Conservation (phyloP, 164 flowering plant species). For the Vitis rotundifolia region DNA sequence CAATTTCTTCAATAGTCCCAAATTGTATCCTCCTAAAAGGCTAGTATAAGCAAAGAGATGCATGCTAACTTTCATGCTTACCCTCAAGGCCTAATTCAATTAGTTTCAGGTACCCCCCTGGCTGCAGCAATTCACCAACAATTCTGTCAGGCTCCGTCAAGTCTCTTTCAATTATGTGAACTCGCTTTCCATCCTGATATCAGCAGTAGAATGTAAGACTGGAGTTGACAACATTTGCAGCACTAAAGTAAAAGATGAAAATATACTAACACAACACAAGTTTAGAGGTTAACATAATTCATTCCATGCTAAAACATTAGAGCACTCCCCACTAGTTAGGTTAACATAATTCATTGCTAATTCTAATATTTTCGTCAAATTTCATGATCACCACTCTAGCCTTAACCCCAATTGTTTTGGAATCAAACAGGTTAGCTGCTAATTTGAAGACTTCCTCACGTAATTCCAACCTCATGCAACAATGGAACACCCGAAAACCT, state of each 20-base stretch:
- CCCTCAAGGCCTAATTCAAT: slow-evolving; percentile 57
- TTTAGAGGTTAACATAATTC: too few relatives aligned
- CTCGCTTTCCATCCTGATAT: slow-evolving; percentile 47
- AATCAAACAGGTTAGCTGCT: too few relatives aligned
- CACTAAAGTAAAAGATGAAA: not conserved
- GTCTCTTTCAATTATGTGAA: slow-evolving; percentile 57
- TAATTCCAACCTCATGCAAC: too few relatives aligned
- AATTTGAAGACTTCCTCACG: too few relatives aligned
- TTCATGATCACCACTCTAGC: too few relatives aligned
- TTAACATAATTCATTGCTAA: too few relatives aligned
- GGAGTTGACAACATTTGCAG: not conserved
- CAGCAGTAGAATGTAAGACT: slow-evolving; percentile 3
- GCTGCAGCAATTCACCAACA: slow-evolving; percentile 57
- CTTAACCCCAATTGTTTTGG: too few relatives aligned
- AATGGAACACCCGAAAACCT: too few relatives aligned
- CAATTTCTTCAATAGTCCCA: too few relatives aligned
- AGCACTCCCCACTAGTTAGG: too few relatives aligned
- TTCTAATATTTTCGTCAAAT: too few relatives aligned
- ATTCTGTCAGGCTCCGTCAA: slow-evolving; percentile 46
- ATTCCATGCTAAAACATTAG: too few relatives aligned
- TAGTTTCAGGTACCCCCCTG: slow-evolving; percentile 55
- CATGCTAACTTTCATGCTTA: slow-evolving; percentile 12
- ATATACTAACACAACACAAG: not conserved
- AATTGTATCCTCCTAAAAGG: not conserved
- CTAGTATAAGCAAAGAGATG: not conserved